Conservation (phyloP, 345 rosid species). For the Citrus unshiu region DNA sequence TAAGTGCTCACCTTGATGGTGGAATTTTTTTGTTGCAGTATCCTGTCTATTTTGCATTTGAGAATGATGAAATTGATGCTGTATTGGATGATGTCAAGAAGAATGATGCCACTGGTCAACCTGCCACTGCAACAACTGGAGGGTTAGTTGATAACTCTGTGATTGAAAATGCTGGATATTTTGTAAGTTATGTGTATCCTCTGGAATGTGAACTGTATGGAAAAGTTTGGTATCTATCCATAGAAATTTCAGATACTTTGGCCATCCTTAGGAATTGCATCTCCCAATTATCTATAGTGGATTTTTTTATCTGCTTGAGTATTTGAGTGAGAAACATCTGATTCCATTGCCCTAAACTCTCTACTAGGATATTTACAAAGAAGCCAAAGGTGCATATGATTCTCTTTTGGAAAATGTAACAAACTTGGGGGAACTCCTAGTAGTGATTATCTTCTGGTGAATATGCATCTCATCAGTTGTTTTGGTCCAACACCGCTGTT, state of each 20-base stretch:
- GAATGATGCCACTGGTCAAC: conserved; percentile 84
- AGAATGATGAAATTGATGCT: conserved; percentile 72
- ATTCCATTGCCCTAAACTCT: not conserved
- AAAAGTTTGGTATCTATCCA: not conserved
- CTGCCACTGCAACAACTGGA: conserved; percentile 93
- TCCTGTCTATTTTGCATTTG: conserved; percentile 96
- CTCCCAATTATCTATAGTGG: not conserved
- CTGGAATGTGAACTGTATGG: not conserved
- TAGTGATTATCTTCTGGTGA: not conserved
- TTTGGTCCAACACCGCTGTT: not conserved
- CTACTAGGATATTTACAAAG: not conserved
- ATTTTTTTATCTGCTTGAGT: not conserved
- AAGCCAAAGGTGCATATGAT: not conserved
- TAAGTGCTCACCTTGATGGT: not conserved
- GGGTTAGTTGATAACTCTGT: conserved; percentile 58
- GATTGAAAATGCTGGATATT: not conserved
- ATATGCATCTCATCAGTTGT: not conserved
- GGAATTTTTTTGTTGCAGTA: conserved; percentile 43
- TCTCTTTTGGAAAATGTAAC: not conserved
- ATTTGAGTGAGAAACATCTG: not conserved
- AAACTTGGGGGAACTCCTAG: not conserved
- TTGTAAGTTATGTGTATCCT: not conserved
- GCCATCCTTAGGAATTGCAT: not conserved
- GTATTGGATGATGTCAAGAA: conserved; percentile 82
- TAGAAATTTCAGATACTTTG: not conserved